Base-by-base conservation (phyloP, 345 rosid species). In the Acer saccharum region DNA sequence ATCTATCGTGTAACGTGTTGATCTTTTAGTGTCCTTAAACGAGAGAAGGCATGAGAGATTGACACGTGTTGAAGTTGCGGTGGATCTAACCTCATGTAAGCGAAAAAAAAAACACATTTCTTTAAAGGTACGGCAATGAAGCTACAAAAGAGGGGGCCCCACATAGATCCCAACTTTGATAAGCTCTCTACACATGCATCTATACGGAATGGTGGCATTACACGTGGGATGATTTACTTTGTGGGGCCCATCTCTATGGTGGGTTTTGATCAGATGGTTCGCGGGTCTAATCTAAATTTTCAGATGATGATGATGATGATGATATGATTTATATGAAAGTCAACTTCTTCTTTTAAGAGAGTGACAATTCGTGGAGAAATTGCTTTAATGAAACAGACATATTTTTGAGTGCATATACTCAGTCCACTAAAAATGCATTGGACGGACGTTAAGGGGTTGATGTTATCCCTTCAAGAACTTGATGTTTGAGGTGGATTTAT, bases 151-250 rank as follows among this genome's bases (percentile, higher is more conserved):
- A 10, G 27, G 20, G 46, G 50, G 11, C 61, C 77, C 14, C 70
- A 18, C 77, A 29, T 64, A 62, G 61, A 63, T 46, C 8, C 60
- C 48, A 18, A 69, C 14, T 35, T 1, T 65, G 25, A 32, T 57
- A 17, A 27, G 62, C n/a, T 12, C 13, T 12, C 13, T 16, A n/a
- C 78, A 23, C 76, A 73, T 63, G 73, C n/a, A 54, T 27, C 68
- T 18, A 52, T 29, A 41, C 65, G 32, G 13, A 63, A 8, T 6
- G 73, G 54, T 55, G 78, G 72, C 32, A 41, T 78, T 74, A 58
- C 84, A 78, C 73, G 76, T 65, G 84, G 76, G 76, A 14, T 13
- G 54, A 52, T 71, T 4, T 5, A n/a, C 44, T 57, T 0, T 14
- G 23, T 63, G 65, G 20, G 10, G 2, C 10, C 23, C 61, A 43